Conservation (phyloP, 768 basidiomycete genomes). For the Cantharellus anzutake region DNA sequence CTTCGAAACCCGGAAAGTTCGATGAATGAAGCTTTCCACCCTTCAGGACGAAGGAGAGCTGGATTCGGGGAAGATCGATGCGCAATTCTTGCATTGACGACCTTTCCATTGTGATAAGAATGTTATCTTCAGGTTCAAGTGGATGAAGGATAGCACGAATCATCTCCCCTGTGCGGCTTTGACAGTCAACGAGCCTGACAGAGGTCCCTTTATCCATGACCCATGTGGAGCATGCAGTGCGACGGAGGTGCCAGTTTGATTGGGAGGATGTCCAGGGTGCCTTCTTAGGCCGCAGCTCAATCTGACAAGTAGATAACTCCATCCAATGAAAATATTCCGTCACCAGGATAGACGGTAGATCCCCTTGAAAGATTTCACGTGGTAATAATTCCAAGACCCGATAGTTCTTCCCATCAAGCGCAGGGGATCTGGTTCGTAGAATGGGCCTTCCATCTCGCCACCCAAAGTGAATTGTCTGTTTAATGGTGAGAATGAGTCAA, state of each 20-base stretch:
- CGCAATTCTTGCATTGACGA: slow-evolving; percentile 6
- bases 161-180: background rate
- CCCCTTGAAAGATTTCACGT: background rate
- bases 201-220: background rate
- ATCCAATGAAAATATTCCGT: background rate
- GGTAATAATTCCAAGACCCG: background rate
- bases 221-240: background rate
- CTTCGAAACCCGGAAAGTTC: slow-evolving; percentile 21
- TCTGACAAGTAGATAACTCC: background rate
- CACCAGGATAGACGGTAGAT: background rate
- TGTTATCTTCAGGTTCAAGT: background rate
- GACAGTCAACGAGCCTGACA: background rate
- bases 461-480: background rate
- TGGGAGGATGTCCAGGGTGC: background rate
- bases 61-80: slow-evolving; percentile 22
- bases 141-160: background rate
- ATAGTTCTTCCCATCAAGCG: background rate
- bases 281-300: background rate
- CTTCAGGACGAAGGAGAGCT: slow-evolving; percentile 18
- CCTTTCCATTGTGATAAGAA: background rate
- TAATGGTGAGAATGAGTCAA: background rate
- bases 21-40: slow-evolving; percentile 23
- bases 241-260: background rate
- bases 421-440: background rate
- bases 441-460: background rate